Base-by-base conservation (phyloP, 768 basidiomycete species). In the Cubamyces sp. region DNA sequence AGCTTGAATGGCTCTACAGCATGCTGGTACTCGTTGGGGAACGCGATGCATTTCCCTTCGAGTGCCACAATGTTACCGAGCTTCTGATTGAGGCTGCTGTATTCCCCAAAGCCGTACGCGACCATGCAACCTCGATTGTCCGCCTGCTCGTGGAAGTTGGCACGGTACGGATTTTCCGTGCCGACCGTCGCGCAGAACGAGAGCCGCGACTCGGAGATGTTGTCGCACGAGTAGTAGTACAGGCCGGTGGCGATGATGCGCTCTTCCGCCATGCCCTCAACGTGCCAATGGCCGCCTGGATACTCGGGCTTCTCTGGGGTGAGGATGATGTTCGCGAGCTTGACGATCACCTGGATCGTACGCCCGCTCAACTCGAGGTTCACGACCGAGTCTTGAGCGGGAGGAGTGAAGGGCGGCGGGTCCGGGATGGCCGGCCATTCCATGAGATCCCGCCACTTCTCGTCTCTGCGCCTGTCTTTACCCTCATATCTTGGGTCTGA, bases 21-120 rank as follows among this genome's bases (percentile, higher is more conserved):
- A 60, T 78, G 76, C 61, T 78, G 77, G 54, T 74, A 76, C 23
- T 74, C 62, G 66, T 78, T 78, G 19, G 76, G 77, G 64, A 77
- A 78, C 14, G 69, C 72, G 43, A 78, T 64, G 48, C 69, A 69
- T 9, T 74, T 69, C 18, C 73, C 71, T 30, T 64, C 54, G 9
- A 30, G 28, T 3, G 74, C 76, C 9, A 58, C 54, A 18, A 78
- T 69, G 3, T 65, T 50, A 6, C 76, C 76, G 46, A 74, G 64
- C 23, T 68, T 50, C 45, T 74, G 69, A n/a, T 63, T 60, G 11
- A 68, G 56, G 8, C 62, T 52, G 1, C n/a, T 2, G 2, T 52
- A 34, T 28, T 54, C 37, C 39, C 25, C 21, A 21, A 61, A 5
- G 12, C 60, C 52, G 40, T 47, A 61, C 1, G 30, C 53, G 25